These are phyloP conservation scores for Parascedosporium putredinis DNA, from an alignment of 2,329 filamentous ascomycete genomes.

Conservation along the genomic window DNA sequence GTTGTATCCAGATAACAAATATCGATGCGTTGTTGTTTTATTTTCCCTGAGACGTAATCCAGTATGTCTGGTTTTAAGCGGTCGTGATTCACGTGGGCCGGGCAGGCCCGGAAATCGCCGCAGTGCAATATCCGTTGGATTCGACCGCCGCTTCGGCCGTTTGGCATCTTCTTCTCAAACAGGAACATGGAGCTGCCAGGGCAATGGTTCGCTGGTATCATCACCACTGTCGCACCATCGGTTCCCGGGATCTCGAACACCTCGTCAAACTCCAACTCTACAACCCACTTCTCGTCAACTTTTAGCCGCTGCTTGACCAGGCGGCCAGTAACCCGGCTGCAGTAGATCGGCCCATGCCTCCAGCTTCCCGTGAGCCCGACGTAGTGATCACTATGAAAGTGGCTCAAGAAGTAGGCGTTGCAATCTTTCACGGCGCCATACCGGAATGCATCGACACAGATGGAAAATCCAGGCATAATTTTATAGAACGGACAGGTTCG, in stretches of 20 bases:
- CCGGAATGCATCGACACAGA: constrained; percentile 91
- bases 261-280: constrained; percentile 76
- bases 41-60: constrained; percentile 60
- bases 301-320: constrained; percentile 77
- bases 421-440: constrained; percentile 91
- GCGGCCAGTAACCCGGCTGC: constrained; percentile 84
- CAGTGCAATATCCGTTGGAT: constrained; percentile 82
- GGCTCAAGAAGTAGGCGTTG: constrained; percentile 90
- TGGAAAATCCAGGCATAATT: constrained; percentile 84
- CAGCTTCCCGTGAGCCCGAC: constrained; percentile 80
- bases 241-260: constrained; percentile 71
- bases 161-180: constrained; percentile 68
- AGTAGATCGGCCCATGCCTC: constrained; percentile 92
- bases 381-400: constrained; percentile 98
- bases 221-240: constrained; percentile 74
- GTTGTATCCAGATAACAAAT: constrained; percentile 96
- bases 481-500: constrained; percentile 98
- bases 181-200: constrained; percentile 89
- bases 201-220: constrained; percentile 95
- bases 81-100: constrained; percentile 72
- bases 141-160: constrained; percentile 45
- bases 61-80: constrained; percentile 65
- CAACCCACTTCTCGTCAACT: constrained; percentile 77
- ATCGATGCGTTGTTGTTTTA: constrained; percentile 77
- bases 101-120: constrained; percentile 88